Evolutionary conservation across 805 yeast genomes (phyloP).

Genomic region (Candida methanosorbosa): DNA sequence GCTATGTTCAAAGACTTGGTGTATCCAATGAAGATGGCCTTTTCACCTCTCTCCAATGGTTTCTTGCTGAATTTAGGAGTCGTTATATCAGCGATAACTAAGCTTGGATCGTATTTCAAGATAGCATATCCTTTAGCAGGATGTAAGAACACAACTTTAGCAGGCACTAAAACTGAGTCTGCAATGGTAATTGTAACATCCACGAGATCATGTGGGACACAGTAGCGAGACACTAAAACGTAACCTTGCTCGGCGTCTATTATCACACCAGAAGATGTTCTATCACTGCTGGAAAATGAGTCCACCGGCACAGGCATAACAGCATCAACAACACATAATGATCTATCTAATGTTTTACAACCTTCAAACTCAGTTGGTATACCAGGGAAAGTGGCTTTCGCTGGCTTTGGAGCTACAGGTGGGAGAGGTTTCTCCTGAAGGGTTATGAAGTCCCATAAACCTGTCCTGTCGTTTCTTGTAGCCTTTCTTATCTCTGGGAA

Average conservation of each 20-base stretch:
- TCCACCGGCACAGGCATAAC: slow-evolving; percentile 66
- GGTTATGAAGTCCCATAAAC: slow-evolving; percentile 45
- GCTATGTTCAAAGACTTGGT: slow-evolving; percentile 62
- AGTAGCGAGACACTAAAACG: slow-evolving; percentile 67
- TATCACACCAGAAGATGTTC: slow-evolving; percentile 67
- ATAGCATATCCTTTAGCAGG: slow-evolving; percentile 84
- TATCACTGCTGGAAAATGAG: slow-evolving; percentile 55
- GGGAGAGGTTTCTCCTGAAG: slow-evolving; percentile 56
- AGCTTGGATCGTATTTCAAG: slow-evolving; percentile 68
- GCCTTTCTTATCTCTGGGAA: slow-evolving; percentile 61
- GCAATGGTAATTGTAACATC: slow-evolving; percentile 77
- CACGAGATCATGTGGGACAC: slow-evolving; percentile 75
- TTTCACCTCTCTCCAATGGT: slow-evolving; percentile 68
- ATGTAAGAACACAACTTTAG: slow-evolving; percentile 71
- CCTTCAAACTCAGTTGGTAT: slow-evolving; percentile 50
- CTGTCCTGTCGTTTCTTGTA: slow-evolving; percentile 45
- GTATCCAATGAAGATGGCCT: slow-evolving; percentile 72
- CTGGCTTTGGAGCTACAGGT: slow-evolving; percentile 42
- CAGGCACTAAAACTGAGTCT: slow-evolving; percentile 76
- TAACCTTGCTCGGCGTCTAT: slow-evolving; percentile 76
- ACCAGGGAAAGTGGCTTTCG: slow-evolving; percentile 61
- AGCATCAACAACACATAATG: slow-evolving; percentile 65
- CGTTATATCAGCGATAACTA: slow-evolving; percentile 61
- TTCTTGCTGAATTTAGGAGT: slow-evolving; percentile 53
- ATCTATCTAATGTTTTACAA: slow-evolving; percentile 49